A percentile compares a stretch with the other conserved stretches of the same genome.
Conservation (phyloP, 176 grass and related monocot species). For the Rhynchospora tenuis region DNA sequence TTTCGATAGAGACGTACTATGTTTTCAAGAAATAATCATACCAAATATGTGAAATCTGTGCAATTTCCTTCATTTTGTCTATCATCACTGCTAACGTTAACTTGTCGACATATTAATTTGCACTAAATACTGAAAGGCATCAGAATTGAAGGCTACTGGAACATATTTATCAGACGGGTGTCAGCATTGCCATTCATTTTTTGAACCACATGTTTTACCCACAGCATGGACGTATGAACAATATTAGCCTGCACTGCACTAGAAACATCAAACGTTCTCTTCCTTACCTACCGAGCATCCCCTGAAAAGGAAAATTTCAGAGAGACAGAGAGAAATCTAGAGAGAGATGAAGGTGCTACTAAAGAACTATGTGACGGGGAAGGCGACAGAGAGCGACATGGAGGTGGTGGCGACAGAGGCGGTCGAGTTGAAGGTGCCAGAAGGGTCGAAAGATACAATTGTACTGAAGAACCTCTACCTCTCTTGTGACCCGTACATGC, state of each 20-base stretch:
- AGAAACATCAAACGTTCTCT: background rate
- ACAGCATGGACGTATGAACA: background rate
- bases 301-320: background rate
- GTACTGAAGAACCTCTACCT: constrained; percentile 66
- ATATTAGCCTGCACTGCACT: background rate
- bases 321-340: background rate
- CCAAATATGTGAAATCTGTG: too few relatives aligned
- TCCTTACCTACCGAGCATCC: background rate
- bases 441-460: constrained; percentile 18
- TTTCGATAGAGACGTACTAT: too few relatives aligned
- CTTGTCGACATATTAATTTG: too few relatives aligned
- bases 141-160: too few relatives aligned
- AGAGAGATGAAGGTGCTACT: constrained; percentile 28
- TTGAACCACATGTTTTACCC: background rate
- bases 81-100: too few relatives aligned
- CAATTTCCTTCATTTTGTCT: too few relatives aligned
- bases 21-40: too few relatives aligned
- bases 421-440: constrained; percentile 18
- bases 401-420: constrained; percentile 6
- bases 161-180: too few relatives aligned
- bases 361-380: constrained; percentile 39
- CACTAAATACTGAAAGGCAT: too few relatives aligned
- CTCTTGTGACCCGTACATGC: constrained; percentile 69
- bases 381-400: constrained; percentile 43
- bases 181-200: background rate